phyloP scores from a whole-genome alignment of 768 basidiomycete species.

The Mycena albidolilacea region DNA sequence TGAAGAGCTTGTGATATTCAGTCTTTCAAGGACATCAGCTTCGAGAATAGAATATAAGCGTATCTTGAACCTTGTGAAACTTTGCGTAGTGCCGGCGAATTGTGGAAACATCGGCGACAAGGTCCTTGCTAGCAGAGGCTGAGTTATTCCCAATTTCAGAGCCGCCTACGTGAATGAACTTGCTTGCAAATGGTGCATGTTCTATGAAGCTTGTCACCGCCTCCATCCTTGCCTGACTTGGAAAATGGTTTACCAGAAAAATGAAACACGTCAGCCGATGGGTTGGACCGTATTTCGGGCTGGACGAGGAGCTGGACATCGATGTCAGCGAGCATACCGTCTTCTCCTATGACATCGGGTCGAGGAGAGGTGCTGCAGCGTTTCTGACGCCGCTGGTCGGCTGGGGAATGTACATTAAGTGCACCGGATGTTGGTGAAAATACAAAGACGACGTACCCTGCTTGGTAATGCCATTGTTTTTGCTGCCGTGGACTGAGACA shows the following conservation, averaged over 20 bases:
- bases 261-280: conserved; percentile 17
- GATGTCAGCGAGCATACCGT: conserved; percentile 25
- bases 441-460: background rate
- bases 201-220: conserved; percentile 13
- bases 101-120: conserved; percentile 22
- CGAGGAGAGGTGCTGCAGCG: background rate
- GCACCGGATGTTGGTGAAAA: background rate
- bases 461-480: background rate
- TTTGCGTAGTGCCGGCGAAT: conserved; percentile 16
- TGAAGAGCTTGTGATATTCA: conserved; percentile 32
- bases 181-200: conserved; percentile 20
- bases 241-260: conserved; percentile 6
- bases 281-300: background rate
- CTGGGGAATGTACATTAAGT: background rate
- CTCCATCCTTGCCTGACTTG: background rate
- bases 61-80: conserved; percentile 23
- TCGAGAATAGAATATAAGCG: conserved; percentile 1
- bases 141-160: background rate
- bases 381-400: background rate
- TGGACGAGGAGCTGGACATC: conserved; percentile 9
- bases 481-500: background rate
- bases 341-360: conserved; percentile 11
- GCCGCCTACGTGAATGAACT: conserved; percentile 18
- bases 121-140: background rate
- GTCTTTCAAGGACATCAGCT: conserved; percentile 5